Evolutionary conservation across 495 filamentous ascomycete species (phyloP).

Genomic region (Daldinia grandis): DNA sequence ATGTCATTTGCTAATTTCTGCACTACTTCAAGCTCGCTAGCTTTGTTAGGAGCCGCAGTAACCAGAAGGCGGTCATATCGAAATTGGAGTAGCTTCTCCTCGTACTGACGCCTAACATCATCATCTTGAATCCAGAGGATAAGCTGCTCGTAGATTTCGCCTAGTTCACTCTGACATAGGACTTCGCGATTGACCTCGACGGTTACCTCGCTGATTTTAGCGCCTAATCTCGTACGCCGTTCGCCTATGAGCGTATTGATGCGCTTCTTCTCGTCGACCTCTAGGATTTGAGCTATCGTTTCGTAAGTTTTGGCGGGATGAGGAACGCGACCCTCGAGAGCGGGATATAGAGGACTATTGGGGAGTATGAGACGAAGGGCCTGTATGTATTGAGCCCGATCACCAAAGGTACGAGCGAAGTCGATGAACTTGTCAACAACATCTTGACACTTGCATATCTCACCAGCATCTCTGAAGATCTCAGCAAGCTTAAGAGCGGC

Average conservation of each 20-base stretch:
- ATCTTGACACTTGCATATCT: constrained; percentile 74
- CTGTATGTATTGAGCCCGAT: constrained; percentile 72
- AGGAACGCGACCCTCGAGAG: constrained; percentile 84
- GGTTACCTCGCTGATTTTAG: constrained; percentile 81
- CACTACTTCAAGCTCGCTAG: constrained; percentile 71
- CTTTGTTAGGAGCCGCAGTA: constrained; percentile 69
- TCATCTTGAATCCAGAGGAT: constrained; percentile 93
- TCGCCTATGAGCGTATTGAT: constrained; percentile 93
- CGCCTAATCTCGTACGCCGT: constrained; percentile 86
- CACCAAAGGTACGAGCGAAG: constrained; percentile 74
- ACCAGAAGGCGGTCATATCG: constrained; percentile 79
- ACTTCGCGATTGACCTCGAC: constrained; percentile 88
- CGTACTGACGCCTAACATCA: constrained; percentile 80
- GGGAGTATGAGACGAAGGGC: constrained; percentile 81
- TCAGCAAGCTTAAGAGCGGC: constrained; percentile 76
- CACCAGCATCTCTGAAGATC: constrained; percentile 74
- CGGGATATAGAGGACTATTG: constrained; percentile 75
- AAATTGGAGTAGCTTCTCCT: constrained; percentile 87
- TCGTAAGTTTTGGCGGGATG: constrained; percentile 83
- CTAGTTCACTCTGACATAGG: constrained; percentile 72
- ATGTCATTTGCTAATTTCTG: constrained; percentile 81
- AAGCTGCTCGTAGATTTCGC: constrained; percentile 77
- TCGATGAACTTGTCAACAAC: constrained; percentile 80
- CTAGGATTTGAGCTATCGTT: constrained; percentile 83
- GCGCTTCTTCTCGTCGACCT: constrained; percentile 85